A percentile compares a stretch with the other conserved stretches of the same genome.
These are phyloP conservation scores for Fibroporia radiculosa DNA, from an alignment of 768 basidiomycete species.

Conservation along the genomic window DNA sequence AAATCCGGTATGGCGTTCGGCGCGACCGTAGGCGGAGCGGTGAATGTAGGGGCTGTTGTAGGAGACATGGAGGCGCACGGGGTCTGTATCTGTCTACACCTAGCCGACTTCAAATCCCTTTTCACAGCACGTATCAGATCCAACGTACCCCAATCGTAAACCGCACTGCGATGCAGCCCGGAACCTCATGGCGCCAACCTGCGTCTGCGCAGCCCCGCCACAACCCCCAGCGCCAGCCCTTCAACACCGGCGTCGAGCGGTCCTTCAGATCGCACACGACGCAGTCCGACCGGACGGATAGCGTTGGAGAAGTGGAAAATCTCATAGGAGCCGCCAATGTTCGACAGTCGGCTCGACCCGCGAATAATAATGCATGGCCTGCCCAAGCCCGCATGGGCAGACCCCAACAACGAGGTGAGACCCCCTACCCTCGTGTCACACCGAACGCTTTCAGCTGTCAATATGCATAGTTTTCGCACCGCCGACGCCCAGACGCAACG, in stretches of 20 bases:
- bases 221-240: constrained; percentile 38
- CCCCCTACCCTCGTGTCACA: no score
- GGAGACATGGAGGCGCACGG: constrained; percentile 61
- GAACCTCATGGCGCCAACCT: constrained; percentile 25
- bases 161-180: constrained; percentile 27
- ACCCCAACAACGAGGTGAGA: constrained; percentile 6
- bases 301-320: constrained; percentile 67
- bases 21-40: constrained; percentile 17
- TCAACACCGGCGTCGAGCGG: constrained; percentile 15
- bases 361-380: constrained; percentile 5
- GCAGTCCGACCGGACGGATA: constrained; percentile 35
- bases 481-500: constrained; percentile 26
- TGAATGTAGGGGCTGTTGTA: constrained; percentile 42
- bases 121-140: constrained; percentile 36
- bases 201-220: constrained; percentile 24
- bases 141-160: constrained; percentile 62
- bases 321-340: constrained; percentile 31
- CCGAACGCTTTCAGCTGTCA: no score
- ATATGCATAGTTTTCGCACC: constrained; percentile 35
- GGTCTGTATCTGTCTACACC: constrained; percentile 39
- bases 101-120: background rate
- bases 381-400: constrained; percentile 4
- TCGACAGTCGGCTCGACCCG: constrained; percentile 14
- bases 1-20: constrained; percentile 18
- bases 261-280: constrained; percentile 20